These are phyloP conservation scores for Diaporthe amygdali DNA, from an alignment of 2,329 filamentous ascomycete species.

Conservation along the genomic window DNA sequence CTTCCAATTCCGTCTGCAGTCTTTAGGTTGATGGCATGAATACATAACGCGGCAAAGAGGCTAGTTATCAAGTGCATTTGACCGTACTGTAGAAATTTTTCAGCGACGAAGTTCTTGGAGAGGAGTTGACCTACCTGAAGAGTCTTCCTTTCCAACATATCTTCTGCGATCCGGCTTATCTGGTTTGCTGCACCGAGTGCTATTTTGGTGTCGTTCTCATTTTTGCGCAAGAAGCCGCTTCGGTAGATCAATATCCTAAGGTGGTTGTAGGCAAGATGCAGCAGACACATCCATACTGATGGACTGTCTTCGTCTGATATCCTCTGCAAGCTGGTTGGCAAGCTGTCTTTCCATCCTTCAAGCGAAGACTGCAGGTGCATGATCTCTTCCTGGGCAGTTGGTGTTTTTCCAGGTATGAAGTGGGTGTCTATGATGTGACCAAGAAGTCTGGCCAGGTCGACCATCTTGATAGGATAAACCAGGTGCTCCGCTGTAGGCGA, in stretches of 20 bases:
- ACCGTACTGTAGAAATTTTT: conserved; percentile 39
- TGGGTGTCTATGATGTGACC: conserved; percentile 41
- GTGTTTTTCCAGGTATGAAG: conserved; percentile 39
- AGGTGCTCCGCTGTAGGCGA: conserved; percentile 39
- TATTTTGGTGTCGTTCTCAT: conserved; percentile 34
- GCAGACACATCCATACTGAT: conserved; percentile 41
- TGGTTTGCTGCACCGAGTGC: conserved; percentile 39
- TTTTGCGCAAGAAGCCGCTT: conserved; percentile 37
- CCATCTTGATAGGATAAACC: conserved; percentile 43
- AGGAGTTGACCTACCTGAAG: conserved; percentile 8
- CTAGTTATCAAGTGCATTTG: conserved; percentile 46
- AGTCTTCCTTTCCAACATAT: conserved; percentile 37
- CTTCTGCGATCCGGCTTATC: conserved; percentile 43
- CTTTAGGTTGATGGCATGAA: conserved; percentile 42
- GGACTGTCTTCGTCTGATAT: conserved; percentile 38
- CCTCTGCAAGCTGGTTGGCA: conserved; percentile 37
- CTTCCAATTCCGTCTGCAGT: conserved; percentile 38
- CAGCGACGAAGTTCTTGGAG: conserved; percentile 17
- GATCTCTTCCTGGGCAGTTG: conserved; percentile 35
- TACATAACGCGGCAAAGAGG: conserved; percentile 43
- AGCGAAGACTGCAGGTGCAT: conserved; percentile 35
- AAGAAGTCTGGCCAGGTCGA: conserved; percentile 40
- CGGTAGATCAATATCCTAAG: conserved; percentile 42
- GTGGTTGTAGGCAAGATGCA: conserved; percentile 45
- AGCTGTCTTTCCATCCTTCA: conserved; percentile 40